Base-by-base conservation (phyloP, 2,329 filamentous ascomycete species). In the Phaeosphaeriaceae sp. region DNA sequence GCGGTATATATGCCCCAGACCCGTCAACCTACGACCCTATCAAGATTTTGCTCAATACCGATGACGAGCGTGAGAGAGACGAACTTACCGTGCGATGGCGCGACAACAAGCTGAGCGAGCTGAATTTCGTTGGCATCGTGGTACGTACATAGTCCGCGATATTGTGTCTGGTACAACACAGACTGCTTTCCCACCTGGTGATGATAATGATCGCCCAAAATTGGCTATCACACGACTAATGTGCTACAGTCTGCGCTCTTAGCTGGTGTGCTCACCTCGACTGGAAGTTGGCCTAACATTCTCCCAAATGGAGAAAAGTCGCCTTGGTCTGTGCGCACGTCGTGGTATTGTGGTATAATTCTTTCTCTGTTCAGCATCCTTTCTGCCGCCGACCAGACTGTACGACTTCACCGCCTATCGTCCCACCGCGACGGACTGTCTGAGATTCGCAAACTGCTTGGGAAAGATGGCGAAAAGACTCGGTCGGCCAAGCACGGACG, bases 291-390 rank as follows among this genome's bases (percentile, higher is more conserved):
- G 80, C 80, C 80, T 1, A 72, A 73, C 49, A 73, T 82, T 21
- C 67, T 81, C 7, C 68, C 70, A 11, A 77, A 77, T 47, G 78
- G 72, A 6, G 49, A 66, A n/a, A 33, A 64, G 40, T 73, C 76
- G 15, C 79, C 80, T 2, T 81, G 80, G 80, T 60, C 70, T 4
- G 74, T 81, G 4, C 73, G 78, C 11, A 76, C 79, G 11, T 75
- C 74, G 20, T 81, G 78, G 78, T 81, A 76, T 62, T 75, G 73
- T 50, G 79, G 79, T 13, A 79, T 81, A 40, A 73, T 85, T 11
- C 80, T 86, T 24, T 76, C 83, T 1, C 74, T 86, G 2, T 83
- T 83, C 57, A 79, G 80, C n/a, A 78, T 85, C 7, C 73, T 85
- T 10, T 77, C 79, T 1, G 77, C 80, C 5, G 75, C 78, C 2